Evolutionary conservation across 768 basidiomycete species (phyloP).

Genomic region (Flagelloscypha sp.): DNA sequence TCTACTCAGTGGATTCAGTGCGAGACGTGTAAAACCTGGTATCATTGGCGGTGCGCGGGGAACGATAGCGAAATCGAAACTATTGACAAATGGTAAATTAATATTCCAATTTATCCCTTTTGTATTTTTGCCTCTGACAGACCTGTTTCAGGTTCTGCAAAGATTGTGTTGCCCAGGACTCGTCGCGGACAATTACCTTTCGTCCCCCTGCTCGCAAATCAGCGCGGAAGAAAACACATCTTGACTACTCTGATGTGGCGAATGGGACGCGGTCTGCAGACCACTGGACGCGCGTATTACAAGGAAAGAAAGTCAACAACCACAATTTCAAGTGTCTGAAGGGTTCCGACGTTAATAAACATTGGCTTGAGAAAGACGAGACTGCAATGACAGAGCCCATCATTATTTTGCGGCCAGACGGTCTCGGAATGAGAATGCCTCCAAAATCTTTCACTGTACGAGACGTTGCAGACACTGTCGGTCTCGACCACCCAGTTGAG

Average conservation of each 20-base stretch:
- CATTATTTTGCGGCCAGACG: slow-evolving; percentile 67
- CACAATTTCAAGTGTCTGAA: slow-evolving; percentile 62
- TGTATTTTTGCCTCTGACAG: slow-evolving; percentile 5
- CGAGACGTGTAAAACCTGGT: slow-evolving; percentile 76
- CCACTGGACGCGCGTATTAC: slow-evolving; percentile 63
- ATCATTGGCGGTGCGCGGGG: slow-evolving; percentile 76
- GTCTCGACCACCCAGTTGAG: slow-evolving; percentile 72
- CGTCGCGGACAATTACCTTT: slow-evolving; percentile 57
- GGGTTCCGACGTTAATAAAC: slow-evolving; percentile 55
- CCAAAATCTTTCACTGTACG: slow-evolving; percentile 58
- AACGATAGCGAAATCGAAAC: slow-evolving; percentile 54
- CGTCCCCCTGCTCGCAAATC: slow-evolving; percentile 80
- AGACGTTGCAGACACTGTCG: slow-evolving; percentile 75
- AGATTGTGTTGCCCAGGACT: slow-evolving; percentile 50
- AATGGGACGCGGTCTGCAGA: too few species aligned
- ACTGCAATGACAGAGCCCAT: slow-evolving; percentile 77
- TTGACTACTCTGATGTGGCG: slow-evolving; percentile 63
- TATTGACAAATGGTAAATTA: slow-evolving; percentile 70
- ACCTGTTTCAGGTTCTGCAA: slow-evolving; percentile 54
- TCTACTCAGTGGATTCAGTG: slow-evolving; percentile 81
- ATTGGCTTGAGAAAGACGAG: slow-evolving; percentile 70
- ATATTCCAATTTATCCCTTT: slow-evolving; percentile 6
- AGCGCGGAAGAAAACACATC: slow-evolving; percentile 60
- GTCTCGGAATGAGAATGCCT: slow-evolving; percentile 90
- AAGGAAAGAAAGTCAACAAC: slow-evolving; percentile 53